A percentile compares a stretch with the other conserved stretches of the same genome.
These are phyloP conservation scores for Thermochaetoides thermophila DNA, from an alignment of 495 filamentous ascomycete species.

Conservation along the genomic window DNA sequence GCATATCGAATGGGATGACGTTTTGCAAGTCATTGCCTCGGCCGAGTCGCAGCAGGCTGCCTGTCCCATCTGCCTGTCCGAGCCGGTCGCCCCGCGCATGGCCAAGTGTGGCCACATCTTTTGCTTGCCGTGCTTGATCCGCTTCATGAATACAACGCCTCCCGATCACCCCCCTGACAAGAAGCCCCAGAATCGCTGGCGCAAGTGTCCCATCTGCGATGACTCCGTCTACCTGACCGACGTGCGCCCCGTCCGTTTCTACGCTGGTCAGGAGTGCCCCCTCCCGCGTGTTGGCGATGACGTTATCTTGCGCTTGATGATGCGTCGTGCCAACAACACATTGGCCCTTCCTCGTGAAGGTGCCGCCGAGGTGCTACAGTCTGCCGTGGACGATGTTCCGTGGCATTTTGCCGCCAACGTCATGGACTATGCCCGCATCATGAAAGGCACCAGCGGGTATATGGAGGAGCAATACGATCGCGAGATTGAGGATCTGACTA, in stretches of 20 bases:
- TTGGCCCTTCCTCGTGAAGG: constrained; percentile 77
- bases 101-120: constrained; percentile 96
- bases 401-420: constrained; percentile 93
- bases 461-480: constrained; percentile 63
- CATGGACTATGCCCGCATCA: constrained; percentile 85
- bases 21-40: constrained; percentile 84
- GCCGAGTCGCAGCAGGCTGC: constrained; percentile 72
- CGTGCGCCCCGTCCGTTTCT: constrained; percentile 82
- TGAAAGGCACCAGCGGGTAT: constrained; percentile 86
- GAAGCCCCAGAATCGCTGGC: constrained; percentile 48
- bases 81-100: constrained; percentile 89
- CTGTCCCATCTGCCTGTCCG: constrained; percentile 87
- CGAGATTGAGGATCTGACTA: constrained; percentile 59
- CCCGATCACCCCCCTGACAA: constrained; percentile 56
- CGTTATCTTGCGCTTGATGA: constrained; percentile 74
- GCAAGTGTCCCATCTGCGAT: constrained; percentile 94
- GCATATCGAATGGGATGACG: constrained; percentile 78
- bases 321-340: constrained; percentile 62
- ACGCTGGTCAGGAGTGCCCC: constrained; percentile 71
- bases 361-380: constrained; percentile 45
- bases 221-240: constrained; percentile 79
- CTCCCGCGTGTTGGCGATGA: constrained; percentile 72
- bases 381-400: constrained; percentile 64
- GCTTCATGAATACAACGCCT: constrained; percentile 84
- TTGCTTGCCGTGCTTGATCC: constrained; percentile 82